A percentile compares a stretch with the other conserved stretches of the same genome.
Conservation (phyloP, 352 stramenopile species). For the Globisporangium iwayamae region DNA sequence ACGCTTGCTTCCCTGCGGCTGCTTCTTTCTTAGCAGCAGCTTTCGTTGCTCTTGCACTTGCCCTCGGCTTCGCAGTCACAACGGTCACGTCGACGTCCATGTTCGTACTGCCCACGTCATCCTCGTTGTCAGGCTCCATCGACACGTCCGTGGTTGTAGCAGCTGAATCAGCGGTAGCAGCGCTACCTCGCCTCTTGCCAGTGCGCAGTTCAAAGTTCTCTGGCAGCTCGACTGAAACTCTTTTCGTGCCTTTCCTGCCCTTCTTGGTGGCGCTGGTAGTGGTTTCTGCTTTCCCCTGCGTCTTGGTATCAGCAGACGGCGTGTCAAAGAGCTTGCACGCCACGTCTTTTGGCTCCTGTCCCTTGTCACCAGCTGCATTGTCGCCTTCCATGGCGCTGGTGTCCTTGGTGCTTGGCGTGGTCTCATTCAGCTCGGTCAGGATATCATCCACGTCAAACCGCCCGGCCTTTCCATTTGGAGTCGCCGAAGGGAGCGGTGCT, state of each 20-base stretch:
- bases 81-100: slow-evolving; percentile 6
- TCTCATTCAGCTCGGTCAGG: slow-evolving; percentile 53
- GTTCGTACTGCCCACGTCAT: slow-evolving; percentile 19
- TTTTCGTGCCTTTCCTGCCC: slow-evolving; percentile 11
- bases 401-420: slow-evolving; percentile 29
- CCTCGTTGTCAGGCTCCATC: slow-evolving; percentile 20
- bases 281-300: slow-evolving; percentile 3
- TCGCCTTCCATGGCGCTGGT: slow-evolving; percentile 21
- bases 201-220: slow-evolving; percentile 34
- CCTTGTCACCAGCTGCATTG: neutral
- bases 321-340: slow-evolving; percentile 58
- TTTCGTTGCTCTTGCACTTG: slow-evolving; percentile 3
- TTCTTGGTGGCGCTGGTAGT: neutral
- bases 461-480: slow-evolving; percentile 23
- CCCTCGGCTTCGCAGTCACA: slow-evolving; percentile 7
- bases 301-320: slow-evolving; percentile 29
- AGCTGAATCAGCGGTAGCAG: slow-evolving; percentile 1
- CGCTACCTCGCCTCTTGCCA: slow-evolving; percentile 22
- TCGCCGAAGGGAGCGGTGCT: slow-evolving; percentile 13
- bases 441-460: slow-evolving; percentile 58
- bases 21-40: slow-evolving; percentile 20
- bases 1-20: slow-evolving; percentile 25
- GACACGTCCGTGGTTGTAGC: slow-evolving; percentile 4
- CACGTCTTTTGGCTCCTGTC: slow-evolving; percentile 29
- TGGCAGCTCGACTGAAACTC: slow-evolving; percentile 14